Percentiles rank a stretch among this genome's conserved stretches.
phyloP scores from a whole-genome alignment of 2,329 filamentous ascomycete genomes.

The Beauveria asiatica region DNA sequence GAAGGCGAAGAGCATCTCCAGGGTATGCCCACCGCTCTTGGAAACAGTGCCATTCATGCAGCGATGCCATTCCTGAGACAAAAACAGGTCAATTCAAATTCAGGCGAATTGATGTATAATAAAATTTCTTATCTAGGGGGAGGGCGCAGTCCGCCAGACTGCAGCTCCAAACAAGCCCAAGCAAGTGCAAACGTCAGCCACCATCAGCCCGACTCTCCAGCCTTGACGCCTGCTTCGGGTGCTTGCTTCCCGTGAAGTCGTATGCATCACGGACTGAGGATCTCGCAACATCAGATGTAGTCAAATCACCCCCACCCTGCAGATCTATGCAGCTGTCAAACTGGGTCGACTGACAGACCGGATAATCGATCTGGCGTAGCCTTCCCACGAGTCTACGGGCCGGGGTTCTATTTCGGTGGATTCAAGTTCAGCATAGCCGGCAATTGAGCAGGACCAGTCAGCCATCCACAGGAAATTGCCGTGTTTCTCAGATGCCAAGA shows the following conservation, averaged over 20 bases:
- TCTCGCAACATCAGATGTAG: neutral
- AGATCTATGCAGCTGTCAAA: neutral
- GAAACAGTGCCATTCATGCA: conserved; percentile 3
- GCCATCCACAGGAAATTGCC: neutral
- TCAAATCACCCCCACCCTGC: neutral
- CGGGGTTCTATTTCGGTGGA: neutral
- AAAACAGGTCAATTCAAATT: neutral
- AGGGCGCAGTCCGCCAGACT: neutral
- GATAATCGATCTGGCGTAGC: neutral
- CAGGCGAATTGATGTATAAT: neutral
- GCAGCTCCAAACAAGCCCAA: neutral
- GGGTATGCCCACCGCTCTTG: neutral
- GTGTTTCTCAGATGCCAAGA: neutral
- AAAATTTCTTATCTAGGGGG: neutral
- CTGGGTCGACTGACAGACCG: too few species aligned
- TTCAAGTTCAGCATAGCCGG: neutral
- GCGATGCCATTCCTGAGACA: neutral
- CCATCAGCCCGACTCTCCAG: neutral
- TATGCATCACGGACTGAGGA: neutral
- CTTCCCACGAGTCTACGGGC: neutral
- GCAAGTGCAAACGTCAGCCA: neutral
- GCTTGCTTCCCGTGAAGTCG: neutral
- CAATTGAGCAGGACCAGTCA: too few species aligned
- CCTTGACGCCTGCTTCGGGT: neutral
- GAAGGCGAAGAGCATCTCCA: neutral